A percentile compares a stretch with the other conserved stretches of the same genome.
phyloP scores from a whole-genome alignment of 208 protist genomes.

The Wallacemonas sp. region DNA sequence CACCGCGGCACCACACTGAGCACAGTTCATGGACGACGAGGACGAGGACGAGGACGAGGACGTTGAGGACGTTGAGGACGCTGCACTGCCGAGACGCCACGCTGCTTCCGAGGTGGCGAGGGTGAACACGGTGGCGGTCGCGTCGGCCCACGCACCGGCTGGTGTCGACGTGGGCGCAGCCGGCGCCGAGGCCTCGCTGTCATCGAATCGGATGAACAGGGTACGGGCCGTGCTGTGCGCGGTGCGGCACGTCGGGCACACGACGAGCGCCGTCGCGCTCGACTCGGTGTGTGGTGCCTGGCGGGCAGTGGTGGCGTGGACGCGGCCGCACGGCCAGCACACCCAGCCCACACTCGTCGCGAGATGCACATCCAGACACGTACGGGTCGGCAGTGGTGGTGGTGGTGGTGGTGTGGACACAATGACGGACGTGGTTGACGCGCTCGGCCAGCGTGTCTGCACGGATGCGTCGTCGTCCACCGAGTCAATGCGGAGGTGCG shows the following conservation, averaged over 20 bases:
- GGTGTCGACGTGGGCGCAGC: not conserved
- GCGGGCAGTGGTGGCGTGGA: not conserved
- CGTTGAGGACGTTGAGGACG: too few relatives aligned
- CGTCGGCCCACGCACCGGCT: not conserved
- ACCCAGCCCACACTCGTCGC: not conserved
- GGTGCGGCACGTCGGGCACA: not conserved
- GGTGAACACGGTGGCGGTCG: slow-evolving; percentile 2
- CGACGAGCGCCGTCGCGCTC: not conserved
- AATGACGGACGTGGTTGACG: too few relatives aligned
- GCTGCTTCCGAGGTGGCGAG: not conserved
- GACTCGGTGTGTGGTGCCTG: not conserved
- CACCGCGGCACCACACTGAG: not conserved
- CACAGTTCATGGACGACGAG: not conserved
- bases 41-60: too few relatives aligned
- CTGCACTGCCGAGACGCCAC: not conserved
- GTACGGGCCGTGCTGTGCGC: not conserved
- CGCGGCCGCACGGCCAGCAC: slow-evolving; percentile 1
- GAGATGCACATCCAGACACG: not conserved
- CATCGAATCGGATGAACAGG: not conserved
- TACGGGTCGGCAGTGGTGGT: too few relatives aligned
- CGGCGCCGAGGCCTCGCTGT: not conserved
- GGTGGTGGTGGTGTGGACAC: too few relatives aligned
- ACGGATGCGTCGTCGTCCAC: too few relatives aligned
- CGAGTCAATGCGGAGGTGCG: too few relatives aligned
- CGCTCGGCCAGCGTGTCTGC: too few relatives aligned